Evolutionary conservation across 139 green algal species (phyloP), one percentile per base, ranked within the genome.

Genomic region (Chlamydomonas eustigma): DNA sequence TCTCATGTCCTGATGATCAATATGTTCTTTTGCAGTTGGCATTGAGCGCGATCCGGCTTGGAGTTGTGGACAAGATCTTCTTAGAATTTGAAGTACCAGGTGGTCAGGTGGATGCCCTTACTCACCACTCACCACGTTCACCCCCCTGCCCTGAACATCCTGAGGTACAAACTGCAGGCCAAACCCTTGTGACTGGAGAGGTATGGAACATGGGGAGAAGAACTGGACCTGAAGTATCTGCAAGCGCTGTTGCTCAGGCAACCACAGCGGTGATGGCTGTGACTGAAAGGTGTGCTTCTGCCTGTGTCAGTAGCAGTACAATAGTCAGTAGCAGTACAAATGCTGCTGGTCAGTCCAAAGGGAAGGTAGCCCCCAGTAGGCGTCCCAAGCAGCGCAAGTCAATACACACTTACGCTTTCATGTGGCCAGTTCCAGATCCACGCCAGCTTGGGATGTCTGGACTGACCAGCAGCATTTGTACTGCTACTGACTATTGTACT

Each of bases 41-140:
- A 3, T 76, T 89, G 6, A 18, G 35, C 22, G 39, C 64, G 2
- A 50, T 88, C 36, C 71, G 80, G 35, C 84, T 89, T 39, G 84
- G 84, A 1, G 73, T 82, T 5, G 79, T 82, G 1, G 82, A 89
- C 28, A 89, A 89, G 44, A 28, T 89, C n/a, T 89, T 89, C 72
- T 36, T 89, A 1, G 81, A 89, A 64, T 85, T 78, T 71, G 72
- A 77, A 36, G 51, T 77, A 58, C 12, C n/a, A n/a, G n/a, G n/a
- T n/a, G n/a, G n/a, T n/a, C n/a, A n/a, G n/a, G n/a, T n/a, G n/a
- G n/a, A n/a, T n/a, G n/a, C n/a, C n/a, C n/a, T n/a, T n/a, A n/a
- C n/a, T n/a, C n/a, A n/a, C n/a, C n/a, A n/a, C n/a, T n/a, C n/a
- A n/a, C n/a, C n/a, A n/a, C n/a, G n/a, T n/a, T n/a, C n/a, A n/a